Evolutionary conservation across 2,329 filamentous ascomycete species (phyloP).

Genomic region (Fusarium miscanthi): DNA sequence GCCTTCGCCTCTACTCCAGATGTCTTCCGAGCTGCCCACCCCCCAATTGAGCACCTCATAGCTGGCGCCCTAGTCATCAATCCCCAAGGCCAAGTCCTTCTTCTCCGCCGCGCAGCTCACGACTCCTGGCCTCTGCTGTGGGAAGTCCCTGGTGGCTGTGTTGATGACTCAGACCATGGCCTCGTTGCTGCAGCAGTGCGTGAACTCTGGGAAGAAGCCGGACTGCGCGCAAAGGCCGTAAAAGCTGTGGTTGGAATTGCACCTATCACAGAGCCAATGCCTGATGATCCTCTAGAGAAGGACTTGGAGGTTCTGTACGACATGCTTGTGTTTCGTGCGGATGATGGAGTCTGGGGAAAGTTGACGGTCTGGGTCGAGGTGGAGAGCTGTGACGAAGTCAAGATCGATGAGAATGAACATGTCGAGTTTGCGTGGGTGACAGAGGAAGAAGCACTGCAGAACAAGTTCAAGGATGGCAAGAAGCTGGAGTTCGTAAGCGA

Average conservation of each 20-base stretch:
- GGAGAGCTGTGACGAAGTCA: constrained; percentile 40
- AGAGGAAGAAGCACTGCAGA: constrained; percentile 49
- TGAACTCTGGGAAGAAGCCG: constrained; percentile 61
- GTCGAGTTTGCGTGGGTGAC: constrained; percentile 53
- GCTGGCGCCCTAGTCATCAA: constrained; percentile 42
- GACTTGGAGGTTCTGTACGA: constrained; percentile 40
- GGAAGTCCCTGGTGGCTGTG: constrained; percentile 43
- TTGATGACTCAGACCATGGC: constrained; percentile 35
- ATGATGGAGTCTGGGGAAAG: constrained; percentile 47
- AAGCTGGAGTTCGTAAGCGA: constrained; percentile 49
- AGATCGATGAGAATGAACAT: constrained; percentile 53
- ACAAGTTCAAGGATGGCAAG: constrained; percentile 42
- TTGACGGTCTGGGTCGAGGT: constrained; percentile 47
- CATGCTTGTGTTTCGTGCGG: constrained; percentile 41
- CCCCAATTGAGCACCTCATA: constrained; percentile 40
- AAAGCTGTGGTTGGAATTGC: constrained; percentile 34
- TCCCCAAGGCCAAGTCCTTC: constrained; percentile 31
- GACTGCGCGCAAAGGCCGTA: constrained; percentile 49
- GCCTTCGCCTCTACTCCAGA: constrained; percentile 23
- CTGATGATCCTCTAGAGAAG: constrained; percentile 24
- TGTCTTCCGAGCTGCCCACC: constrained; percentile 34
- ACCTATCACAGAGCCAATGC: neutral
- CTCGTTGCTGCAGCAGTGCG: constrained; percentile 49
- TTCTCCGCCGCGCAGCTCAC: constrained; percentile 43
- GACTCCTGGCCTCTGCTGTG: constrained; percentile 45